These are phyloP conservation scores for Scenedesmus sp. DNA, from an alignment of 163 green algal genomes.

Conservation along the genomic window DNA sequence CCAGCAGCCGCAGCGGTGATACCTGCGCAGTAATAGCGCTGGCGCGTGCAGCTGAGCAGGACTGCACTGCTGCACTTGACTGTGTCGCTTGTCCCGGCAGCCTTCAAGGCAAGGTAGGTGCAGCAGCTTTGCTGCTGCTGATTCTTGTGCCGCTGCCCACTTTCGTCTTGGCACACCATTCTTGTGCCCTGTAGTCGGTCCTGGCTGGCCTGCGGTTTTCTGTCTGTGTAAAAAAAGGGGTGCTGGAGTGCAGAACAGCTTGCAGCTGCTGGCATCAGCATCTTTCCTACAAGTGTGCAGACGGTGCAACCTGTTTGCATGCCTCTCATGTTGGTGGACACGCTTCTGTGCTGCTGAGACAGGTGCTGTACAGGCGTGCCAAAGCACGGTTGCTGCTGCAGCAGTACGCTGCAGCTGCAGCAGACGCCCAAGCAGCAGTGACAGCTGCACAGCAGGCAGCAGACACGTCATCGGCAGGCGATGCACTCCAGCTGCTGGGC, in stretches of 20 bases:
- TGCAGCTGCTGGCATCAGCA: not conserved
- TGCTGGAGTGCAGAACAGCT: not conserved
- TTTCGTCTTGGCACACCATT: not conserved
- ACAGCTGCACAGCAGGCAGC: slow-evolving; percentile 14
- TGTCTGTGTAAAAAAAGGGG: not conserved
- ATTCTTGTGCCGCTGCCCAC: not conserved
- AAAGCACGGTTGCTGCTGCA: not conserved
- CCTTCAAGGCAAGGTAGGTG: slow-evolving; percentile 22
- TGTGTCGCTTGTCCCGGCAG: not conserved
- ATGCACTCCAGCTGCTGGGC: not conserved
- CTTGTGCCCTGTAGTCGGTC: no score
- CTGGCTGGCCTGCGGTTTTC: not conserved
- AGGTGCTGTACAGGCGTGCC: slow-evolving; percentile 40
- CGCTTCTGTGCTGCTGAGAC: not conserved
- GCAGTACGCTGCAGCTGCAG: slow-evolving; percentile 23
- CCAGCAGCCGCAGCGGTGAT: not conserved
- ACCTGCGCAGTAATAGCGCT: not conserved
- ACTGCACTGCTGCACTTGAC: slow-evolving; percentile 33
- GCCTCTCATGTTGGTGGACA: not conserved
- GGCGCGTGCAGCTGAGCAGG: slow-evolving; percentile 20
- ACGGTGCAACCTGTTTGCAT: not conserved
- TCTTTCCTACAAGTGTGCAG: no score
- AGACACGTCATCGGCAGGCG: not conserved
- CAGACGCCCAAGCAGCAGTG: not conserved
- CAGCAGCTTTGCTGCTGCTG: not conserved